phyloP scores from a whole-genome alignment of 2,329 filamentous ascomycete species.

The Fusarium ambrosium region DNA sequence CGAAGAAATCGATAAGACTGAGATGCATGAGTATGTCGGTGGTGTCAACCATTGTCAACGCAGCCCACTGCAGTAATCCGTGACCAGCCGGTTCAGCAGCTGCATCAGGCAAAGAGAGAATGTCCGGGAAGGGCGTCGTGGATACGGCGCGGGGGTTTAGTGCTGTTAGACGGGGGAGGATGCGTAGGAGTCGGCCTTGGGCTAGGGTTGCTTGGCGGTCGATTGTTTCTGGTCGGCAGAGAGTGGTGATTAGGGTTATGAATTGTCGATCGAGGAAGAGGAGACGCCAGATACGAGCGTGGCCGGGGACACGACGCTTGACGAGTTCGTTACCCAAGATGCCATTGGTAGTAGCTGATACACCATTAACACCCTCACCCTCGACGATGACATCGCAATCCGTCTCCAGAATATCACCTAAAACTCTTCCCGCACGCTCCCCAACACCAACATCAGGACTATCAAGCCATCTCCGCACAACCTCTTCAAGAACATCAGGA shows the following conservation, averaged over 20 bases:
- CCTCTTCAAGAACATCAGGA: slow-evolving; percentile 61
- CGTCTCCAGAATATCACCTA: slow-evolving; percentile 68
- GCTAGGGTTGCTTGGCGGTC: slow-evolving; percentile 62
- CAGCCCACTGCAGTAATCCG: slow-evolving; percentile 65
- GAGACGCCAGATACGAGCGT: slow-evolving; percentile 67
- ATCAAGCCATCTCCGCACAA: slow-evolving; percentile 67
- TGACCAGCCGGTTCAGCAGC: slow-evolving; percentile 45
- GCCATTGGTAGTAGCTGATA: slow-evolving; percentile 8
- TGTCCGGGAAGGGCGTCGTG: slow-evolving; percentile 53
- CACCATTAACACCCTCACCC: slow-evolving; percentile 45
- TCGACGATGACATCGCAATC: slow-evolving; percentile 61
- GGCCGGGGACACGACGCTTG: slow-evolving; percentile 59
- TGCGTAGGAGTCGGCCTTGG: slow-evolving; percentile 65
- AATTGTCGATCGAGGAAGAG: slow-evolving; percentile 62
- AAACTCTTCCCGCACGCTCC: slow-evolving; percentile 63
- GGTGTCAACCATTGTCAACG: slow-evolving; percentile 65
- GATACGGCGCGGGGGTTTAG: slow-evolving; percentile 60
- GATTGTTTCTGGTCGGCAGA: slow-evolving; percentile 50
- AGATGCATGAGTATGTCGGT: slow-evolving; percentile 65
- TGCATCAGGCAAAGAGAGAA: slow-evolving; percentile 45
- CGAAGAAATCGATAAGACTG: slow-evolving; percentile 67
- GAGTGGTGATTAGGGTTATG: slow-evolving; percentile 59
- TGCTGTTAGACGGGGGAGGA: slow-evolving; percentile 64
- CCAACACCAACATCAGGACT: slow-evolving; percentile 68
- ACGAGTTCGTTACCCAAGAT: slow-evolving; percentile 54